phyloP scores from a whole-genome alignment of 1,139 yeast species.

The Debaryomycetaceae sp. region DNA sequence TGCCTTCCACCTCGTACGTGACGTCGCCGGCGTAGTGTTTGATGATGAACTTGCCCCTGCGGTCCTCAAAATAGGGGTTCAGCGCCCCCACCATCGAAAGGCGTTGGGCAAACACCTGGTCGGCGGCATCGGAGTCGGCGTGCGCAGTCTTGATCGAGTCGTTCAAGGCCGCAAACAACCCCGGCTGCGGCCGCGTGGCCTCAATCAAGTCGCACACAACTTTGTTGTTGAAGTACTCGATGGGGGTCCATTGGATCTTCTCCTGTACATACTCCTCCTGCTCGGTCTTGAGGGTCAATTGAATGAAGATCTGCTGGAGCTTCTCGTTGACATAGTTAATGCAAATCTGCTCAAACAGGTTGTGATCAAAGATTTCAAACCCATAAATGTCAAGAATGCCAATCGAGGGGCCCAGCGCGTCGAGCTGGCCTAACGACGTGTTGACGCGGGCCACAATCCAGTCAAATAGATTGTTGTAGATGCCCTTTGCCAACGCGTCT shows the following conservation, averaged over 20 bases:
- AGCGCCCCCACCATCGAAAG: constrained; percentile 73
- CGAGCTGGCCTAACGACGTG: constrained; percentile 37
- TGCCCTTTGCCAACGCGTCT: constrained; percentile 93
- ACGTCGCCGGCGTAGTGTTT: constrained; percentile 99
- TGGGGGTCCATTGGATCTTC: constrained; percentile 96
- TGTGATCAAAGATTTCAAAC: constrained; percentile 94
- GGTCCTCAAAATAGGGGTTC: constrained; percentile 85
- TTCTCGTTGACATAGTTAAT: constrained; percentile 97
- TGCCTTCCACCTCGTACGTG: constrained; percentile 80
- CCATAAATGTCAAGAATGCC: constrained; percentile 98
- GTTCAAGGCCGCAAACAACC: constrained; percentile 92
- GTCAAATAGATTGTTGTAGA: constrained; percentile 88
- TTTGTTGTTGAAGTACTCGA: constrained; percentile 92
- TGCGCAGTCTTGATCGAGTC: constrained; percentile 98
- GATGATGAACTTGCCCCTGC: constrained; percentile 82
- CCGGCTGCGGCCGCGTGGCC: constrained; percentile 86
- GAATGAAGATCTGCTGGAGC: constrained; percentile 94
- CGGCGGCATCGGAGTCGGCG: constrained; percentile 96
- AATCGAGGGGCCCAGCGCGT: constrained; percentile 39
- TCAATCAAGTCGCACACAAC: constrained; percentile 97
- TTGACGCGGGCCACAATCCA: constrained; percentile 98
- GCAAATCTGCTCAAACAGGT: constrained; percentile 95
- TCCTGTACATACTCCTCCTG: constrained; percentile 97
- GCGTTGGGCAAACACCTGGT: constrained; percentile 92
- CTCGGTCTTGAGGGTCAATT: constrained; percentile 90